Evolutionary conservation across 2,329 filamentous ascomycete species (phyloP), one percentile per base, ranked within the genome.

Genomic region (Pezicula rhizophila): DNA sequence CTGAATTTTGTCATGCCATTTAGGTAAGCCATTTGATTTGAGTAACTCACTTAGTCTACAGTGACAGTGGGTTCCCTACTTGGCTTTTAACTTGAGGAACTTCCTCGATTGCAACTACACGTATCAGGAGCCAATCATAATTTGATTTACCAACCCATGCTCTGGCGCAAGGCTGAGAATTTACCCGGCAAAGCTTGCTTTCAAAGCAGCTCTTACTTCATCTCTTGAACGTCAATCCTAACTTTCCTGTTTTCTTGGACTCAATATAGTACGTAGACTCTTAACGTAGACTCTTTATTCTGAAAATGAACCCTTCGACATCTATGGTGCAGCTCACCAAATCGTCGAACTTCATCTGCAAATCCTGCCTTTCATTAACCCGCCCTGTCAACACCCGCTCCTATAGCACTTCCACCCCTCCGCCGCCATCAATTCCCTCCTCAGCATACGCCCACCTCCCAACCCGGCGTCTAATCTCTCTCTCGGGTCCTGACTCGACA

Each of bases 401-500:
- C 15, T 42, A 42, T n/a, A 38, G 35, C 47, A 43, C 45, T 8
- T 50, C 34, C 46, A 17, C 44, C 28, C 49, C 60, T 46, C 59
- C 59, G 15, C 59, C 60, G 2, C 68, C 72, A 11, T 64, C 67
- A 35, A 74, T 75, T 12, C 73, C 76, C 2, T 23, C 66, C 2
- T 61, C 76, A 51, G 73, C 71, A 57, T 63, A 79, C 66, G 70
- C 79, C 12, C 66, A 67, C 23, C 79, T 97, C 53, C 70, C 79
- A n/a, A 84, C 85, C 56, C 87, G 93, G 44, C 81, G 82, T 46
- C 76, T 97, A 40, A 83, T 99, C 57, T 85, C 84, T 37, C 73
- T 97, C 53, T 79, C 83, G 14, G 93, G 93, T 2, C 76, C 76
- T 3, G 92, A 96, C 61, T 83, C 89, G 28, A 78, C 85, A 42